phyloP scores from a whole-genome alignment of 768 basidiomycete genomes.

The Boletus speciosus region DNA sequence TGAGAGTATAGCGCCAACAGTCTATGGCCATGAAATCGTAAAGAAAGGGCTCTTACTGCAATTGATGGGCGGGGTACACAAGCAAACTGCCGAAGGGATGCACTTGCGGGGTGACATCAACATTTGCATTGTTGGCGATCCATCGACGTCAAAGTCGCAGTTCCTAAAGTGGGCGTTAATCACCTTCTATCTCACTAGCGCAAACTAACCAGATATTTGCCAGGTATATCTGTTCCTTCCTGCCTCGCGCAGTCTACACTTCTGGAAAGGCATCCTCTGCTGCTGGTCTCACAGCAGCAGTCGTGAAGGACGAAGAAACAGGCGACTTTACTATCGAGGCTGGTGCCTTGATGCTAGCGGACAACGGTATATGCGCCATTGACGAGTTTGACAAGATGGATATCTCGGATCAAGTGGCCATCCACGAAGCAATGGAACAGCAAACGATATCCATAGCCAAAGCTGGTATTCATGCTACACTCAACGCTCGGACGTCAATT shows the following conservation, averaged over 20 bases:
- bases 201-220: neutral
- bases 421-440: conserved; percentile 99
- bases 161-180: conserved; percentile 80
- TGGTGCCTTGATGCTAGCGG: conserved; percentile 97
- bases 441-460: conserved; percentile 99
- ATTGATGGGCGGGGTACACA: conserved; percentile 98
- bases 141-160: conserved; percentile 96
- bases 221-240: conserved; percentile 96
- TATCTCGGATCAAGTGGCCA: conserved; percentile 95
- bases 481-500: conserved; percentile 96
- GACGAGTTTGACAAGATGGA: conserved; percentile 99
- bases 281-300: conserved; percentile 97
- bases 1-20: conserved; percentile 93
- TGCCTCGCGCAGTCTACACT: conserved; percentile 96
- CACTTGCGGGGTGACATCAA: conserved; percentile 98
- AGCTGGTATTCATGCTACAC: conserved; percentile 96
- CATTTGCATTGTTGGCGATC: conserved; percentile 97
- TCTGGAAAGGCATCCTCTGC: conserved; percentile 99
- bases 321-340: conserved; percentile 99
- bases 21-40: conserved; percentile 98
- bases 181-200: neutral
- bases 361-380: conserved; percentile 99
- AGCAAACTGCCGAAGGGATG: conserved; percentile 94
- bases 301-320: conserved; percentile 97
- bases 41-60: conserved; percentile 96